Conservation (phyloP, 2,329 filamentous ascomycete species). For the Stagonosporopsis rhizophila region DNA sequence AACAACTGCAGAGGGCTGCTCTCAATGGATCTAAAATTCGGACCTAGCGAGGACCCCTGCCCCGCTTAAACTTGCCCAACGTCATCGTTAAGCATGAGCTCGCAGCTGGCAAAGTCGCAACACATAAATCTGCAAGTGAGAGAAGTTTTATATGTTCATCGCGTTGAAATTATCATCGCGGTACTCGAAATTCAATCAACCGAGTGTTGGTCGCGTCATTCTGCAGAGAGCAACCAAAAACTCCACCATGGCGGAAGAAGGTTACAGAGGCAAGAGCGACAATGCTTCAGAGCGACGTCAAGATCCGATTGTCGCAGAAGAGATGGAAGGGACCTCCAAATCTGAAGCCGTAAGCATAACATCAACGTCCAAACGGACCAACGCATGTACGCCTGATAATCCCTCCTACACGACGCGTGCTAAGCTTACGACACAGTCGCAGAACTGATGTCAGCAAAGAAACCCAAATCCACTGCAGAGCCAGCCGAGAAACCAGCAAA, state of each 20-base stretch:
- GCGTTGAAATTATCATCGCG: neutral
- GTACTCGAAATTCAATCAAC: neutral
- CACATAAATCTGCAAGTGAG: neutral
- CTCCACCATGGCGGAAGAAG: constrained; percentile 1
- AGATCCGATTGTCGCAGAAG: constrained; percentile 8
- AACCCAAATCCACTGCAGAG: constrained; percentile 37
- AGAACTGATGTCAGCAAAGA: constrained; percentile 56
- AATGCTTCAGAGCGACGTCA: constrained; percentile 8
- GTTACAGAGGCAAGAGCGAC: neutral
- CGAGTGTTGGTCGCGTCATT: neutral
- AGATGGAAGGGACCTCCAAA: constrained; percentile 1
- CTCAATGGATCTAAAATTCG: constrained; percentile 17
- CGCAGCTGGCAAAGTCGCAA: neutral
- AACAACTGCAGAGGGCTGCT: constrained; percentile 5
- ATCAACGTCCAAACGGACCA: constrained; percentile 37
- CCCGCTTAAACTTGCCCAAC: constrained; percentile 16
- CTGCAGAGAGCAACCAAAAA: neutral
- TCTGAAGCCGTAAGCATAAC: neutral
- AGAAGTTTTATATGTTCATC: neutral
- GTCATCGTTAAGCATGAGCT: constrained; percentile 3
- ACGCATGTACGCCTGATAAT: constrained; percentile 46
- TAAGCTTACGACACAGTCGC: constrained; percentile 50
- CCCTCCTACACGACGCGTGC: constrained; percentile 1
- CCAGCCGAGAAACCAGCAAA: constrained; percentile 18
- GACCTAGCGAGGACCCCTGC: constrained; percentile 10